phyloP scores from a whole-genome alignment of 2,329 filamentous ascomycete species.

The Beauveria medogensis region DNA sequence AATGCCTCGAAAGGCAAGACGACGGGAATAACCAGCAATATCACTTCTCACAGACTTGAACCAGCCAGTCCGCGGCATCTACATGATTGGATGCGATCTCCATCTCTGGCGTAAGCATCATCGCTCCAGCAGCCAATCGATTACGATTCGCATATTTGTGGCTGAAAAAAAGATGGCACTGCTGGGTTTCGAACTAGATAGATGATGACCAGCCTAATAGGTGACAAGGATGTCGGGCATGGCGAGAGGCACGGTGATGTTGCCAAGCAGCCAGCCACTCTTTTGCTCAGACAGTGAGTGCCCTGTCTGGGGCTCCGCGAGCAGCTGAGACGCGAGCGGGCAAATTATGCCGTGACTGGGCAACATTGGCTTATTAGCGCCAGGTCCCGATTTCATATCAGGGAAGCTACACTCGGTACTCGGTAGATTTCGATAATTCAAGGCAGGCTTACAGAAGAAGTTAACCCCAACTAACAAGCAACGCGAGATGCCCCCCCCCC shows the following conservation, averaged over 20 bases:
- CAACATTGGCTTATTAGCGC: not conserved
- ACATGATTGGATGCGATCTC: constrained; percentile 1
- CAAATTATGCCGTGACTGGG: not conserved
- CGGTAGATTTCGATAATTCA: not conserved
- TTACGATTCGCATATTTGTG: constrained; percentile 2
- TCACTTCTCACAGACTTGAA: not conserved
- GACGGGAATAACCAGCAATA: not conserved
- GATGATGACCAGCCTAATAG: not conserved
- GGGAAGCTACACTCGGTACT: not conserved
- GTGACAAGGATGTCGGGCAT: not conserved
- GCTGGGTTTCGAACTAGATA: not conserved
- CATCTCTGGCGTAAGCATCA: not conserved
- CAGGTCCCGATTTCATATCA: constrained; percentile 1
- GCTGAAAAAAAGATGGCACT: not conserved
- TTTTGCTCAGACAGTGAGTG: not conserved
- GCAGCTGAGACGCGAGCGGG: not conserved
- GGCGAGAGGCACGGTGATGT: not conserved
- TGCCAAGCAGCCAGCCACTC: not conserved
- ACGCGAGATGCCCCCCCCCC: not conserved
- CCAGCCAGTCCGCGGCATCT: not conserved
- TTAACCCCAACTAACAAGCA: not conserved
- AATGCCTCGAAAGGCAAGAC: not conserved
- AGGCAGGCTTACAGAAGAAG: not conserved
- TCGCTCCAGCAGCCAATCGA: not conserved
- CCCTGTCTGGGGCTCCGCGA: not conserved